Evolutionary conservation across 2,329 filamentous ascomycete species (phyloP).

Genomic region (Sphaerulina musiva): DNA sequence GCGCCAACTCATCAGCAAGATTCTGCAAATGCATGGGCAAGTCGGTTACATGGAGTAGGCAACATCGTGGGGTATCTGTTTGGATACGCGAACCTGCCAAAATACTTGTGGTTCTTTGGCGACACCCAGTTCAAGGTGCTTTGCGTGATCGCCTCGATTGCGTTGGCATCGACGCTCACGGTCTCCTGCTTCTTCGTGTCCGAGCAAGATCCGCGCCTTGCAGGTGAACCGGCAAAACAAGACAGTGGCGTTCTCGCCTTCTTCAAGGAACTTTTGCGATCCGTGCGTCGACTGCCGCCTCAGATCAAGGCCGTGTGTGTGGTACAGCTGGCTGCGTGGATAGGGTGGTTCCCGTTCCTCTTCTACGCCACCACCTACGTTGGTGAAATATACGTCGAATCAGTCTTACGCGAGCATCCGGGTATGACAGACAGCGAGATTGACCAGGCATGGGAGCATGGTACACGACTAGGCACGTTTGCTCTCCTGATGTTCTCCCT

Average conservation of each 20-base stretch:
- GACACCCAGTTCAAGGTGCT: conserved; percentile 89
- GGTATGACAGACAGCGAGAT: conserved; percentile 70
- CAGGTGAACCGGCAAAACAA: conserved; percentile 55
- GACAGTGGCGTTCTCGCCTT: conserved; percentile 66
- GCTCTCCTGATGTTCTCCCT: conserved; percentile 84
- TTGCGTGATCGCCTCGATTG: conserved; percentile 73
- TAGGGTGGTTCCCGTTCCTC: conserved; percentile 94
- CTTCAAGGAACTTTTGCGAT: conserved; percentile 69
- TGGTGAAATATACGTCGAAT: conserved; percentile 85
- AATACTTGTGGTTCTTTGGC: conserved; percentile 70
- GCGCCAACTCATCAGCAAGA: conserved; percentile 91
- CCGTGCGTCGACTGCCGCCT: conserved; percentile 69
- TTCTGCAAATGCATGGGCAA: conserved; percentile 88
- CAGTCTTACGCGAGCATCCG: conserved; percentile 68
- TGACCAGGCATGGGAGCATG: conserved; percentile 72
- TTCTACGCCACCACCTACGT: conserved; percentile 95
- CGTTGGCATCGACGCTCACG: conserved; percentile 61
- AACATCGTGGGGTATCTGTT: conserved; percentile 88
- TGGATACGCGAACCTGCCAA: conserved; percentile 73
- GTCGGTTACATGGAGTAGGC: conserved; percentile 74
- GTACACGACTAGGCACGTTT: conserved; percentile 80
- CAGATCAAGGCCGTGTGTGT: conserved; percentile 90
- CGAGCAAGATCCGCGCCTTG: conserved; percentile 73
- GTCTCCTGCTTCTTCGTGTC: conserved; percentile 63
- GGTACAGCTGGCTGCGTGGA: conserved; percentile 94